Percentiles rank a stretch among this genome's conserved stretches.
Evolutionary conservation across 2,329 filamentous ascomycete species (phyloP).

Genomic region (Fusarium continuum): DNA sequence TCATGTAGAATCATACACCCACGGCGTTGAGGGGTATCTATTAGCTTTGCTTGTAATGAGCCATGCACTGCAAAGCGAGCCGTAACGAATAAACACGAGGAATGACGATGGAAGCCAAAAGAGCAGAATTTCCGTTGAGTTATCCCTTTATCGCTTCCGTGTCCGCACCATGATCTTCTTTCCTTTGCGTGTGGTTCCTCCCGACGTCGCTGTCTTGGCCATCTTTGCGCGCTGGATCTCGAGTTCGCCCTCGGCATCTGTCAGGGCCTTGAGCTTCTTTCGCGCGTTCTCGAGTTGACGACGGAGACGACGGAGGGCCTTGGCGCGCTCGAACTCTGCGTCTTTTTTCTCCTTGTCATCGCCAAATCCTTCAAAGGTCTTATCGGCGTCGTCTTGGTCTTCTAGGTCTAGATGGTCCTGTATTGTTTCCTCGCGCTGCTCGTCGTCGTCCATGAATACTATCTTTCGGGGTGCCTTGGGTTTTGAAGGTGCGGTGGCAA

Average conservation of each 20-base stretch:
- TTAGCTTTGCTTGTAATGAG: constrained; percentile 32
- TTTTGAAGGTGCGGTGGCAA: constrained; percentile 42
- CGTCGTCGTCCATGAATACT: constrained; percentile 58
- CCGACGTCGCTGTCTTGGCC: constrained; percentile 71
- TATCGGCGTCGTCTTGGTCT: constrained; percentile 45
- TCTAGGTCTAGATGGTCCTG: constrained; percentile 45
- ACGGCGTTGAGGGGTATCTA: constrained; percentile 42
- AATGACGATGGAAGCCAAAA: constrained; percentile 10
- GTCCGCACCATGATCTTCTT: constrained; percentile 70
- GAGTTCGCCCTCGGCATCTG: constrained; percentile 65
- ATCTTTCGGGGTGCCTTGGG: constrained; percentile 57
- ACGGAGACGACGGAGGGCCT: constrained; percentile 56
- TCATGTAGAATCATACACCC: constrained; percentile 43
- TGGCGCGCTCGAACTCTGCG: constrained; percentile 52
- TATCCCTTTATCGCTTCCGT: constrained; percentile 62
- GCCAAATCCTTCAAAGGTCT: constrained; percentile 39
- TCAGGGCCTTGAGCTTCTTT: constrained; percentile 63
- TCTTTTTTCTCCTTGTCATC: constrained; percentile 40
- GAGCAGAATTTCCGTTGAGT: constrained; percentile 5
- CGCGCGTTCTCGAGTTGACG: constrained; percentile 60
- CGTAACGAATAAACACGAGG: constrained; percentile 37
- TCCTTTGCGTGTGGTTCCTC: constrained; percentile 66
- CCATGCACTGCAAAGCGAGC: constrained; percentile 29
- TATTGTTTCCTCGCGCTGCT: constrained; percentile 48
- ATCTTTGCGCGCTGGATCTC: constrained; percentile 69